These are phyloP conservation scores for Botrytis deweyae DNA, from an alignment of 2,329 filamentous ascomycete genomes.

Conservation along the genomic window DNA sequence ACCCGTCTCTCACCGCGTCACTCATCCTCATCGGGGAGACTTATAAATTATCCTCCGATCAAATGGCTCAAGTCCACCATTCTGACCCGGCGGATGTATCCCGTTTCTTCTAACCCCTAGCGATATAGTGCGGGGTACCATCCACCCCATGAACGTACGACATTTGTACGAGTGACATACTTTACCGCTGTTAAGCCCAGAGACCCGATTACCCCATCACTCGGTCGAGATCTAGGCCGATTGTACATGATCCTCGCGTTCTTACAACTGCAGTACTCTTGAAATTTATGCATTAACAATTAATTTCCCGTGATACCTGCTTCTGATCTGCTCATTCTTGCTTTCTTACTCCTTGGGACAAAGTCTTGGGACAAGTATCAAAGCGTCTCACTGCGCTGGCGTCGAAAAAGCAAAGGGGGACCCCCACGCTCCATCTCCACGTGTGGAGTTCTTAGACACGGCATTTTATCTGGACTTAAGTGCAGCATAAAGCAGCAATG, in stretches of 20 bases:
- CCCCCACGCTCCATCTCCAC: conserved; percentile 9
- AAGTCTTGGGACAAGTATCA: conserved; percentile 1
- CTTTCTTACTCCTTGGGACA: not conserved
- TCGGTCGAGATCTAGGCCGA: conserved; percentile 18
- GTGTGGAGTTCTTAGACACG: not conserved
- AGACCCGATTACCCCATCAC: conserved; percentile 6
- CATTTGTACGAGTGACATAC: conserved; percentile 15
- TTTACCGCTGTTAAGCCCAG: not conserved
- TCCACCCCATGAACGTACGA: not conserved
- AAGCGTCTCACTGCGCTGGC: not conserved
- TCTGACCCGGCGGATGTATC: not conserved
- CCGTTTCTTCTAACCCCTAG: not conserved
- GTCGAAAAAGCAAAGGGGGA: not conserved
- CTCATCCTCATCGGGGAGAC: not conserved
- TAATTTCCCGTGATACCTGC: not conserved
- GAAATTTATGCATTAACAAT: not conserved
- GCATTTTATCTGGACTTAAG: not conserved
- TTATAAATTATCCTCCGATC: not conserved
- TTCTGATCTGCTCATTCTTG: conserved; percentile 7
- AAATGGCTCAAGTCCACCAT: not conserved
- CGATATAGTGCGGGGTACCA: conserved; percentile 9
- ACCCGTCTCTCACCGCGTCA: not conserved
- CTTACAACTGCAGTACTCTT: not conserved
- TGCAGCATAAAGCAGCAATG: conserved; percentile 19
- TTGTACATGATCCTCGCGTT: conserved; percentile 1